Base-by-base conservation (phyloP, 1,139 yeast genomes). In the Nadsonia commutata region DNA sequence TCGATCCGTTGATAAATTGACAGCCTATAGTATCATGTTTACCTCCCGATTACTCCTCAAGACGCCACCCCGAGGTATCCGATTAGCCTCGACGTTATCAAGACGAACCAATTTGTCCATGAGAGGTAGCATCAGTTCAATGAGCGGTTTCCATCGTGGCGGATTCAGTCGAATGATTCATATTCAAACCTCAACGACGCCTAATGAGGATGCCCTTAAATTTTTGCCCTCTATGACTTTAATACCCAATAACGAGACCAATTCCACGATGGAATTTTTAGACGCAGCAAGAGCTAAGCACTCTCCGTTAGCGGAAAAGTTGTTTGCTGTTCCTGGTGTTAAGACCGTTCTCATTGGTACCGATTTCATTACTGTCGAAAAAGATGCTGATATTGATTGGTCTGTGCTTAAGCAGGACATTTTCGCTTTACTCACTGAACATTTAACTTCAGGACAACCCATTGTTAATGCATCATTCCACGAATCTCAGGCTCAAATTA, bases 171-270 rank as follows among this genome's bases (percentile, higher is more conserved):
- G 33, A 27, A 4, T 27, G 33, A 27, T 27, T 13, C 33, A 27
- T 49, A 71, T 76, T 33, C 78, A 78, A 52, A 76, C 85, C 0
- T 65, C 77, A 13, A 64, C 82, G 2, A 90, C 98, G 0, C 98
- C 98, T 3, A 90, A 90, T 56, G 88, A 79, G 38, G 83, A 90
- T 60, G 97, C 98, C 0, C 66, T 90, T 48, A 90, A 90, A 64
- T 90, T 86, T 47, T 64, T 84, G 20, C 96, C 97, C 1, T 70
- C 81, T 5, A 77, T 73, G 41, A 67, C 71, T 43, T 71, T 76
- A n/a, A 27, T 27, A 27, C 78, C 77, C 19, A 78, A 76, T 18
- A 64, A 64, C 7, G 59, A 56, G 31, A 65, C 64, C 11, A 59
- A 57, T 37, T 67, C 74, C 13, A 71, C 76, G 23, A 58, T 67